Evolutionary conservation across 768 basidiomycete genomes (phyloP).

Genomic region (Baorangia bicolor): DNA sequence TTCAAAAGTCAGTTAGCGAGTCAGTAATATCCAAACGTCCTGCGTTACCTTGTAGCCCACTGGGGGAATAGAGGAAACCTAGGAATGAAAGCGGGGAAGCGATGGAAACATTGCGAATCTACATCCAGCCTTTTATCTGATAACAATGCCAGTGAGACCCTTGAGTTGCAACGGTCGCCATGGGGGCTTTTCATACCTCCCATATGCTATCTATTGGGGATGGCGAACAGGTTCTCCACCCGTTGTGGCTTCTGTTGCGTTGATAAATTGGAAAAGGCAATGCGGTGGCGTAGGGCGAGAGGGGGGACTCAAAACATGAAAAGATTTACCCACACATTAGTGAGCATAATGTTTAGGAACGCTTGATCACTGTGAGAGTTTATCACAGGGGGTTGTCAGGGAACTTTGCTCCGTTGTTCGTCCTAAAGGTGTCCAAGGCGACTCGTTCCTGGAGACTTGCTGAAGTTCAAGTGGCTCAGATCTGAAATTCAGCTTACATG

Average conservation of each 20-base stretch:
- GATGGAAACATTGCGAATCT: not conserved
- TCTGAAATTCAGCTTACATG: not conserved
- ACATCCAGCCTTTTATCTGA: slow-evolving; percentile 11
- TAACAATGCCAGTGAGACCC: slow-evolving; percentile 1
- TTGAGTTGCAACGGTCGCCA: slow-evolving; percentile 11
- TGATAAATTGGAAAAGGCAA: not conserved
- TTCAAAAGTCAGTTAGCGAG: not conserved
- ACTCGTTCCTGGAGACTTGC: too few relatives aligned
- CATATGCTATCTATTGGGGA: too few relatives aligned
- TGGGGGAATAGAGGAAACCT: not conserved
- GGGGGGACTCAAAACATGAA: too few relatives aligned
- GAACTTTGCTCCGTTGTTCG: not conserved
- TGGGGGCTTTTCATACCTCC: too few relatives aligned
- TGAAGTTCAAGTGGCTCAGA: too few relatives aligned
- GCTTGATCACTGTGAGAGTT: not conserved
- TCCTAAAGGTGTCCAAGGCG: too few relatives aligned
- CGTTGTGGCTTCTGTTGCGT: not conserved
- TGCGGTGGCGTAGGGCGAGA: not conserved
- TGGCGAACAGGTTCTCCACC: not conserved
- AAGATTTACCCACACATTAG: not conserved
- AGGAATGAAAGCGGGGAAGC: not conserved
- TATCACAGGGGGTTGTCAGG: not conserved
- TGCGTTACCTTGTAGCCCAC: slow-evolving; percentile 14
- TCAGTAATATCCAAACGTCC: not conserved
- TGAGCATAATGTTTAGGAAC: not conserved